phyloP scores from a whole-genome alignment of 345 rosid species.

The Eucalyptus leucophloia region DNA sequence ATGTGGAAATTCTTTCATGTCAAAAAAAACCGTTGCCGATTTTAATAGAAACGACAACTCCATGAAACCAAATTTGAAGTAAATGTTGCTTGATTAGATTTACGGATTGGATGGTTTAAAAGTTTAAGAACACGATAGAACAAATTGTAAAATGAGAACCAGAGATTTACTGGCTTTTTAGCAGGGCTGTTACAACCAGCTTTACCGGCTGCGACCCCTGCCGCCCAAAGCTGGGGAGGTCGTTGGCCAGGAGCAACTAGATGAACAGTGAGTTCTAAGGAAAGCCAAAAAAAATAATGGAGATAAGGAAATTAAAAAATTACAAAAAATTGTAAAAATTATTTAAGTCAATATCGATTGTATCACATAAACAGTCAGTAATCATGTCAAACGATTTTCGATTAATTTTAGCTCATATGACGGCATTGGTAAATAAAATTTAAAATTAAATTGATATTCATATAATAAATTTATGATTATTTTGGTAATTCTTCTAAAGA shows the following conservation, averaged over 20 bases:
- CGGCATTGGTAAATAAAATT: neutral
- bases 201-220: neutral
- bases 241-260: neutral
- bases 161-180: neutral
- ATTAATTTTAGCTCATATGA: neutral
- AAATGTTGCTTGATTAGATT: neutral
- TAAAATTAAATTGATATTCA: neutral
- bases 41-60: neutral
- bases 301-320: neutral
- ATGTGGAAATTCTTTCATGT: neutral
- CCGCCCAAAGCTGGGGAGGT: neutral
- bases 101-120: neutral
- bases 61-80: neutral
- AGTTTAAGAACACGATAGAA: neutral
- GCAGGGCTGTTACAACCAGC: neutral
- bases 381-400: neutral
- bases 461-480: neutral
- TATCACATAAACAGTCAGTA: fast-evolving
- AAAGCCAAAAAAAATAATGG: neutral
- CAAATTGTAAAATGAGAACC: neutral
- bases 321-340: neutral
- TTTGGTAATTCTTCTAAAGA: neutral
- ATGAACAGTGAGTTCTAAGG: neutral
- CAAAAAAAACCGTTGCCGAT: neutral
- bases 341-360: fast-evolving